Evolutionary conservation across 1,284 basidiomycete species (phyloP), one percentile per base, ranked within the genome.

Genomic region (Cronartium ribicola): DNA sequence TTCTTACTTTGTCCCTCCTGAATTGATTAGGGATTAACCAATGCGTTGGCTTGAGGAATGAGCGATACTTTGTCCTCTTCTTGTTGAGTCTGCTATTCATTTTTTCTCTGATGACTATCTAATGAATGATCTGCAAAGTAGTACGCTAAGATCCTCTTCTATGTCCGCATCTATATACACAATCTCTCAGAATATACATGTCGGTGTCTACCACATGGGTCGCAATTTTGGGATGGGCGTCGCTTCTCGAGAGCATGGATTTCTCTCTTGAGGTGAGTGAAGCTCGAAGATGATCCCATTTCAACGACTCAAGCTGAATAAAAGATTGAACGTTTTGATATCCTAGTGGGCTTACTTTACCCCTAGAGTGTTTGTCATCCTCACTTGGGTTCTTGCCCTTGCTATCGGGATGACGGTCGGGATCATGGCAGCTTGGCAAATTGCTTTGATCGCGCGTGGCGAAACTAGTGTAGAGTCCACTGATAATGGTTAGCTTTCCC

Each of bases 51-150:
- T 81, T 98, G 6, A 85, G 95, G 80, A 98, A 98, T 80, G 94
- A 98, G 81, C 87, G 95, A 0, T 92, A 98, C 82, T 98, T 98
- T 79, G 86, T 96, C 43, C 84, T 98, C 44, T 98, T 98, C 85
- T 89, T 98, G 92, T 90, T 76, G 29, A 29, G 29, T 5, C 80
- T 79, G 78, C 76, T 80, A 40, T 29, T 39, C 29, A 63, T 11
- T 63, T 29, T 59, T n/a, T 59, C 57, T 59, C 17, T 14, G 20
- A 11, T 14, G 57, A 59, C 20, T 59, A 11, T n/a, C 29, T 11
- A 59, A 10, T 1, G 4, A 59, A 17, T 59, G 29, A 29, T 4
- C 29, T 59, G 10, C 57, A 48, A 48, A 48, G 3, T 11, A 48
- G 17, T 51, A 14, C 22, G 22, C 14, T 61, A n/a, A 61, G 37